phyloP scores from a whole-genome alignment of 352 stramenopile genomes.

The Phytophthora sansomeana region DNA sequence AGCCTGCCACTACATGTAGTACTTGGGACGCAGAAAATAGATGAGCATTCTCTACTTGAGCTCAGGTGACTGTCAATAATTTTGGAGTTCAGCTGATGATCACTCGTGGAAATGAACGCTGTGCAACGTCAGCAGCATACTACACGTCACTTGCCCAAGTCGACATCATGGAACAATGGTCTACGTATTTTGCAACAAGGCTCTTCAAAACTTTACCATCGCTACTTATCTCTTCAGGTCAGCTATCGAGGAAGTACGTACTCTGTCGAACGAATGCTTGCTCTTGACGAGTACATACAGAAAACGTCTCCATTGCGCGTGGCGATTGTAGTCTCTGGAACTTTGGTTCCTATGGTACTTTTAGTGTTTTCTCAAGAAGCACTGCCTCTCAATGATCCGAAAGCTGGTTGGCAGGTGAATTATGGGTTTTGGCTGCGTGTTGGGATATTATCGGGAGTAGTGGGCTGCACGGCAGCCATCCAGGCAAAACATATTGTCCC shows the following conservation, averaged over 20 bases:
- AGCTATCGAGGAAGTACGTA: slow-evolving; percentile 27
- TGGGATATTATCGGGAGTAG: slow-evolving; percentile 18
- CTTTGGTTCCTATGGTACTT: slow-evolving; percentile 12
- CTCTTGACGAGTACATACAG: slow-evolving; percentile 22
- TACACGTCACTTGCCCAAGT: not conserved
- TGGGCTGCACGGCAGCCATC: slow-evolving; percentile 6
- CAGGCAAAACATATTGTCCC: slow-evolving; percentile 12
- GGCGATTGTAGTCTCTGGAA: slow-evolving; percentile 4
- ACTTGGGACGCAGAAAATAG: no score
- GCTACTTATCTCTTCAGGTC: slow-evolving; percentile 23
- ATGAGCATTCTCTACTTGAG: no score
- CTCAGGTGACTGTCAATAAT: no score
- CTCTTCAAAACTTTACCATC: not conserved
- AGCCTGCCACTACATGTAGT: no score
- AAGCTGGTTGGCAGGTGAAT: slow-evolving; percentile 15
- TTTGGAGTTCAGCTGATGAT: no score
- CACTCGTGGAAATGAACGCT: not conserved
- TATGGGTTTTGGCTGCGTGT: slow-evolving; percentile 31
- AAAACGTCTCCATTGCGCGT: slow-evolving; percentile 14
- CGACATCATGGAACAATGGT: not conserved
- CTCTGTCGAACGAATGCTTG: slow-evolving; percentile 17
- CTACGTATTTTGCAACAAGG: not conserved
- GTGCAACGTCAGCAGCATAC: not conserved
- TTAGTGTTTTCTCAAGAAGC: slow-evolving; percentile 26
- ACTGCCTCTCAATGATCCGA: slow-evolving; percentile 13